phyloP scores from a whole-genome alignment of 306 rosid genomes.

The Lathyrus tuberosus region DNA sequence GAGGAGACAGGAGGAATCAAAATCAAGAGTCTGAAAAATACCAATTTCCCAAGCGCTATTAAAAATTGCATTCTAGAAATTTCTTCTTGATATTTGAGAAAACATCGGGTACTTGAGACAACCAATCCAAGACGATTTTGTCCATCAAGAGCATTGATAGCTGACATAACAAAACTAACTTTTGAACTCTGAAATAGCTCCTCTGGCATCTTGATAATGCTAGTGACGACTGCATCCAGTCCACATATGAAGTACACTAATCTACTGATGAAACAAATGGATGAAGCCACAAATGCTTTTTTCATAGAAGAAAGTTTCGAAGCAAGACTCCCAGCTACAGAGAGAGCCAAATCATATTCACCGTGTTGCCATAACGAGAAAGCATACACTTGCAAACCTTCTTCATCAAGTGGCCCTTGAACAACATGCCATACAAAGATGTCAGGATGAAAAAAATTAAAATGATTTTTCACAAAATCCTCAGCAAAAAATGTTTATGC shows the following conservation, averaged over 20 bases:
- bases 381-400: conserved; percentile 79
- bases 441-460: conserved; percentile 26
- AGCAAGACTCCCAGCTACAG: conserved; percentile 60
- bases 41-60: conserved; percentile 85
- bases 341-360: conserved; percentile 64
- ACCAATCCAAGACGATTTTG: conserved; percentile 60
- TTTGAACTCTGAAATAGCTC: conserved; percentile 70
- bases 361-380: conserved; percentile 84
- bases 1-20: conserved; percentile 19
- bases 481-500: conserved; percentile 29
- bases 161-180: conserved; percentile 72
- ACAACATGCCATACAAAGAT: conserved; percentile 37
- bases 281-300: conserved; percentile 48
- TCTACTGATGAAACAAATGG: conserved; percentile 73
- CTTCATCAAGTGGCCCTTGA: conserved; percentile 72
- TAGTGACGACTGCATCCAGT: conserved; percentile 60
- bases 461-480: conserved; percentile 10
- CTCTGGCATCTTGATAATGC: conserved; percentile 76
- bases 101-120: conserved; percentile 57
- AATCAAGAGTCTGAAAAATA: conserved; percentile 43
- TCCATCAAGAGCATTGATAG: conserved; percentile 76
- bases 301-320: conserved; percentile 63
- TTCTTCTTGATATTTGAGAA: conserved; percentile 69
- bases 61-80: conserved; percentile 72
- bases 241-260: conserved; percentile 72